Evolutionary conservation across 1,284 basidiomycete genomes (phyloP).

Genomic region (Rhodotorula sp.): DNA sequence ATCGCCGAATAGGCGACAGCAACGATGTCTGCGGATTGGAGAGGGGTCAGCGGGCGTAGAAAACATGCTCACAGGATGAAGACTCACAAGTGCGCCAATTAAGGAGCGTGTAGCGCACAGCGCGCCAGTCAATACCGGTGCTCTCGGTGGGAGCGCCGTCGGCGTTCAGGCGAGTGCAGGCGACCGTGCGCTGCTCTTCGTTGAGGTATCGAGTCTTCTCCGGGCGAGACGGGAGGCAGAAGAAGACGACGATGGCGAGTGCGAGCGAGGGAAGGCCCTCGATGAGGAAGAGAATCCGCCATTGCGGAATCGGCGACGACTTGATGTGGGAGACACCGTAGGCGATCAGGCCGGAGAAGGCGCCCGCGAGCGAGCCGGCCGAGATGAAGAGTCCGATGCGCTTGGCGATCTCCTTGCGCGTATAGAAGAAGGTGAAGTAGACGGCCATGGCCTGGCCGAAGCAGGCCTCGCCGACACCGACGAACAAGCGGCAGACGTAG

Average conservation of each 20-base stretch:
- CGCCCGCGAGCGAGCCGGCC: slow-evolving; percentile 53
- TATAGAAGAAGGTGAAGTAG: slow-evolving; percentile 50
- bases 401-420: slow-evolving; percentile 53
- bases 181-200: slow-evolving; percentile 70
- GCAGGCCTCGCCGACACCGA: slow-evolving; percentile 50
- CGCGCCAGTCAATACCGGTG: slow-evolving; percentile 52
- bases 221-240: slow-evolving; percentile 72
- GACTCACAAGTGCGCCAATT: slow-evolving; percentile 66
- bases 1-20: slow-evolving; percentile 60
- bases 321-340: slow-evolving; percentile 51
- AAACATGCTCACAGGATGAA: slow-evolving; percentile 52
- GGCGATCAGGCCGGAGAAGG: slow-evolving; percentile 51
- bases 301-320: slow-evolving; percentile 36
- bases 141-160: slow-evolving; percentile 63
- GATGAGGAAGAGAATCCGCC: slow-evolving; percentile 64
- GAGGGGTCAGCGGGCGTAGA: slow-evolving; percentile 43
- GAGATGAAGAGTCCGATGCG: slow-evolving; percentile 55
- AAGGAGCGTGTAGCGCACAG: slow-evolving; percentile 64
- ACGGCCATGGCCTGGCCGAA: slow-evolving; percentile 49
- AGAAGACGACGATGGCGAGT: slow-evolving; percentile 65
- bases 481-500: slow-evolving; percentile 51
- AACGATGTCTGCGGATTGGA: slow-evolving; percentile 2
- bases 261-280: slow-evolving; percentile 70
- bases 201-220: slow-evolving; percentile 70
- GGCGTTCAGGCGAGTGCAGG: slow-evolving; percentile 71